Evolutionary conservation across 129 eudicot genomes (phyloP).

Genomic region (Flaveria robusta): DNA sequence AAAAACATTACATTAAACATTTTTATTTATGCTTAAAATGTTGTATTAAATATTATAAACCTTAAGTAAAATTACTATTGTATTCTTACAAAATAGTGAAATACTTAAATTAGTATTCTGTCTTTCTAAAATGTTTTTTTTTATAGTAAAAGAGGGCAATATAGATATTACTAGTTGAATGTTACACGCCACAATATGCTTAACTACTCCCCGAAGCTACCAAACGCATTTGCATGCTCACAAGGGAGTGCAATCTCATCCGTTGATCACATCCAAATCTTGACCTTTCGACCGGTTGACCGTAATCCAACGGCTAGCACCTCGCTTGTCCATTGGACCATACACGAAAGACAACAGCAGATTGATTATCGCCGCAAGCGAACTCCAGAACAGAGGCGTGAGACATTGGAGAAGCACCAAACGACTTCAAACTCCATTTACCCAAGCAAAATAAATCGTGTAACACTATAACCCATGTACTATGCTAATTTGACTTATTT

Average conservation of each 20-base stretch:
- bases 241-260: slow-evolving; percentile 10
- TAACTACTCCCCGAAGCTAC: slow-evolving; percentile 29
- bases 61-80: no score
- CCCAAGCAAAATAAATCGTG: background rate
- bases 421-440: slow-evolving; percentile 7
- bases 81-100: no score
- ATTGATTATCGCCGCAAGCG: slow-evolving; percentile 16
- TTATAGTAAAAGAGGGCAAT: no score
- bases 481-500: slow-evolving; percentile 6
- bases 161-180: no score
- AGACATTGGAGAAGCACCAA: slow-evolving; percentile 31
- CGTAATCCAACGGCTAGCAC: slow-evolving; percentile 18
- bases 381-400: slow-evolving; percentile 32
- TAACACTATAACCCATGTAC: slow-evolving; percentile 6
- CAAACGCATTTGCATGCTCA: slow-evolving; percentile 19
- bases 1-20: no score
- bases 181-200: slow-evolving; percentile 2
- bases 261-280: slow-evolving; percentile 1
- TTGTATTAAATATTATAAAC: no score
- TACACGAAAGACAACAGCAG: slow-evolving; percentile 20
- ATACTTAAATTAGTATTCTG: no score
- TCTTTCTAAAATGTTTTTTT: no score
- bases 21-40: no score
- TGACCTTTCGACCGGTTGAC: background rate
- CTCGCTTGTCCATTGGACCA: slow-evolving; percentile 14